Percentiles rank a stretch among this genome's conserved stretches.
Conservation (phyloP, 1,284 basidiomycete genomes). For the Athelia psychrophila region DNA sequence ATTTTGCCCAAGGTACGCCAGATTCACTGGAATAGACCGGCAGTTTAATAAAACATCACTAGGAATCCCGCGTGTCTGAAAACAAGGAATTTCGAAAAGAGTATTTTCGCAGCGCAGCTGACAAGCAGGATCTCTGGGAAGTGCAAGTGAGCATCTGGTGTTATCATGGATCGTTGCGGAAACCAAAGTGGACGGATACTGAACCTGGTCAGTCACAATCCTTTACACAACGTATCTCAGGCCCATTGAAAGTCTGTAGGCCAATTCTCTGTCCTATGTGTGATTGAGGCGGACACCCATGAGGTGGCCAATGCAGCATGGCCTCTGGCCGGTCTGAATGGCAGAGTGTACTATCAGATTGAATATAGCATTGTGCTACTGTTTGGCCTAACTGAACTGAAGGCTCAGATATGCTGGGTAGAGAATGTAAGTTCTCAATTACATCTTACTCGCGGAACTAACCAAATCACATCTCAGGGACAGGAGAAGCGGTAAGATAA, state of each 20-base stretch:
- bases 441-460: background rate
- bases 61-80: constrained; percentile 32
- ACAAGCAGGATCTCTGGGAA: background rate
- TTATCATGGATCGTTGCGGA: background rate
- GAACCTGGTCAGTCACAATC: constrained; percentile 30
- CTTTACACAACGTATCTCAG: background rate
- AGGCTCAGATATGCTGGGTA: constrained; percentile 41
- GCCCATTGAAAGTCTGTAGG: background rate
- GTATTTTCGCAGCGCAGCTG: background rate
- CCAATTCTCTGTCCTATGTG: constrained; percentile 33
- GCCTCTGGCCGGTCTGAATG: constrained; percentile 9
- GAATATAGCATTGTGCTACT: constrained; percentile 36
- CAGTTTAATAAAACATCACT: background rate
- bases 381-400: constrained; percentile 45
- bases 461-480: constrained; percentile 16
- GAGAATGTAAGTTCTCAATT: constrained; percentile 32
- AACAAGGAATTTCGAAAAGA: constrained; percentile 39
- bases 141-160: background rate
- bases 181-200: constrained; percentile 41
- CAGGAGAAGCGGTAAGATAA: constrained; percentile 22
- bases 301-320: constrained; percentile 16
- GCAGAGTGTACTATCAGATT: constrained; percentile 28
- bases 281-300: constrained; percentile 33
- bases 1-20: constrained; percentile 30
- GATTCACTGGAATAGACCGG: too few species aligned